Percentiles rank a stretch among this genome's conserved stretches.
Evolutionary conservation across 805 yeast species (phyloP).

Genomic region (Dipodascus albidus): DNA sequence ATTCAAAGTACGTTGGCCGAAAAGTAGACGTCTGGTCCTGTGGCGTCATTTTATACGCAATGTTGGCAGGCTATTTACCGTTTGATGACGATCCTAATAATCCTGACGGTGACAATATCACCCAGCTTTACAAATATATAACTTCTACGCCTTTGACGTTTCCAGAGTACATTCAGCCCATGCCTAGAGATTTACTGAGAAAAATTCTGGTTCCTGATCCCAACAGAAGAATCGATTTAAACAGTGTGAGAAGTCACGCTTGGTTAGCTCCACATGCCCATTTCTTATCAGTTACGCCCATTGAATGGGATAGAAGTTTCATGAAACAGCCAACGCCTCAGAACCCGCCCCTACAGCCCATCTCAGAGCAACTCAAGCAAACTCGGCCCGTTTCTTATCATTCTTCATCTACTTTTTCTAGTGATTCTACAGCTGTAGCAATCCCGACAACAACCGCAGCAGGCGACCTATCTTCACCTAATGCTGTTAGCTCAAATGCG

Average conservation of each 20-base stretch:
- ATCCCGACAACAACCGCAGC: not conserved
- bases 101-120: conserved; percentile 92
- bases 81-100: conserved; percentile 96
- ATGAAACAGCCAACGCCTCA: not conserved
- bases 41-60: conserved; percentile 90
- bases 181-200: conserved; percentile 82
- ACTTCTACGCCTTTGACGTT: conserved; percentile 86
- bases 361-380: conserved; percentile 9
- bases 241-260: conserved; percentile 65
- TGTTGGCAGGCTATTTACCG: conserved; percentile 94
- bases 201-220: conserved; percentile 80
- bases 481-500: conserved; percentile 9
- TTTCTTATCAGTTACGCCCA: conserved; percentile 72
- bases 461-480: not conserved
- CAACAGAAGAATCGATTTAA: conserved; percentile 53
- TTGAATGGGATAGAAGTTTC: conserved; percentile 66
- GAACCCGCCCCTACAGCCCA: not conserved
- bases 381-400: conserved; percentile 1
- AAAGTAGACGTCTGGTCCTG: conserved; percentile 97
- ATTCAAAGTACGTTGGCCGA: conserved; percentile 78
- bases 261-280: conserved; percentile 83
- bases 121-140: conserved; percentile 80
- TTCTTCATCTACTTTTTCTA: not conserved
- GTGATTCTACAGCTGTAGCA: not conserved
- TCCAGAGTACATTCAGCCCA: conserved; percentile 85